Base-by-base conservation (phyloP, 768 basidiomycete species). In the Hemileccinum rubropunctum region DNA sequence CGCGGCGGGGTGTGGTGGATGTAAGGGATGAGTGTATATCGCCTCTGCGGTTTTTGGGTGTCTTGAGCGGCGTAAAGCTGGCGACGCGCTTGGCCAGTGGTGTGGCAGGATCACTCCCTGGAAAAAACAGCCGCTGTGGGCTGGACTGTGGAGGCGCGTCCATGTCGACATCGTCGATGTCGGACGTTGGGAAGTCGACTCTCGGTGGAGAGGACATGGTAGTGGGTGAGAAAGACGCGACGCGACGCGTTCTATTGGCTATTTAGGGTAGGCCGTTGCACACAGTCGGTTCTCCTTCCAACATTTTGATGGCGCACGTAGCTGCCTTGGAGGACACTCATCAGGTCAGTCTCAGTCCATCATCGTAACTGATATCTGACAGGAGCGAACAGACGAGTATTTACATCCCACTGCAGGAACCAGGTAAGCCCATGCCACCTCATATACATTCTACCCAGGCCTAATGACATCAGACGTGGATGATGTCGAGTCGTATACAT, bases 131-230 rank as follows among this genome's bases (percentile, higher is more conserved):
- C n/a, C 60, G 47, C 32, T 43, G 63, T 3, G 59, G 59, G 28
- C 59, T 53, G 27, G 43, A 5, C 17, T 39, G 51, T 6, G 54
- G 51, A 13, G 56, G 69, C 28, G 65, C 73, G 26, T 68, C 73
- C 80, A 82, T 82, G n/a, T 80, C 71, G 27, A 78, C 70, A 63
- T 81, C 79, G 45, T 84, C 70, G 54, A 69, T 58, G 41, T 73
- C 84, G 6, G 82, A 84, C 1, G 81, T 74, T 4, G 83, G 83
- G 60, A 84, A 84, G 57, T 85, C 81, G 34, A 84, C 65, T 30
- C 76, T 72, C 17, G 82, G 82, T 21, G 82, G 83, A 36, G 82
- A 85, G 8, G 83, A 84, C 83, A 86, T 85, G 18, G 35, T 20
- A 20, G 12, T 23, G 45, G 30, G 21, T 30, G 15, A 47, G 55